Conservation (phyloP, 2,329 filamentous ascomycete genomes). For the Taxawa tesnikishii region DNA sequence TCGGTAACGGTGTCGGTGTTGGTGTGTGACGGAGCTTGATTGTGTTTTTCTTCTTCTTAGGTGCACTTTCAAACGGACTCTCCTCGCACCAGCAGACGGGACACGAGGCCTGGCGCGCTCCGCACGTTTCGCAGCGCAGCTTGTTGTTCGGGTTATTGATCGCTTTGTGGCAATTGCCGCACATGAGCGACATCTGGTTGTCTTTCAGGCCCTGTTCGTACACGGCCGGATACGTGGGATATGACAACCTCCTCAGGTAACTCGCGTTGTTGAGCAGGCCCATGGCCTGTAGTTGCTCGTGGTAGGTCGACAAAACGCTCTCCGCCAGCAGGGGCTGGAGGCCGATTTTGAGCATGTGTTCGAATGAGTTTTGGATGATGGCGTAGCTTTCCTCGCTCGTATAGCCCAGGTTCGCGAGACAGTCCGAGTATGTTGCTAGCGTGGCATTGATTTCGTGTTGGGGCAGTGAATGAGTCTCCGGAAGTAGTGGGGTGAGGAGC, state of each 20-base stretch:
- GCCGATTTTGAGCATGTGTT: constrained; percentile 28
- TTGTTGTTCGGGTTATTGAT: constrained; percentile 40
- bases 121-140: constrained; percentile 39
- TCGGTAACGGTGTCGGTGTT: constrained; percentile 1
- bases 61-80: constrained; percentile 23
- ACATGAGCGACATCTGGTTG: constrained; percentile 41
- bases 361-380: constrained; percentile 26
- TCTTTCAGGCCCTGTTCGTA: constrained; percentile 45
- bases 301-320: constrained; percentile 43
- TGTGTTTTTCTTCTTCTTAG: constrained; percentile 17
- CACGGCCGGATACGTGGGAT: constrained; percentile 42
- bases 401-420: constrained; percentile 23
- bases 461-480: constrained; percentile 24
- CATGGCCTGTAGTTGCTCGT: constrained; percentile 38
- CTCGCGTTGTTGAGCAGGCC: constrained; percentile 40
- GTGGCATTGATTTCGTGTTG: constrained; percentile 19
- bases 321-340: constrained; percentile 41
- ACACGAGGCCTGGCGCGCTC: constrained; percentile 27
- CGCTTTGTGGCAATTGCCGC: constrained; percentile 43
- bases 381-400: constrained; percentile 25
- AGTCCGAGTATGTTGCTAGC: constrained; percentile 25
- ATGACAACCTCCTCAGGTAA: constrained; percentile 42
- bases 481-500: constrained; percentile 32
- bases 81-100: constrained; percentile 31
- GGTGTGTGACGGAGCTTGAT: constrained; percentile 2